phyloP scores from a whole-genome alignment of 352 stramenopile species.

The Phytophthora cryptogea region DNA sequence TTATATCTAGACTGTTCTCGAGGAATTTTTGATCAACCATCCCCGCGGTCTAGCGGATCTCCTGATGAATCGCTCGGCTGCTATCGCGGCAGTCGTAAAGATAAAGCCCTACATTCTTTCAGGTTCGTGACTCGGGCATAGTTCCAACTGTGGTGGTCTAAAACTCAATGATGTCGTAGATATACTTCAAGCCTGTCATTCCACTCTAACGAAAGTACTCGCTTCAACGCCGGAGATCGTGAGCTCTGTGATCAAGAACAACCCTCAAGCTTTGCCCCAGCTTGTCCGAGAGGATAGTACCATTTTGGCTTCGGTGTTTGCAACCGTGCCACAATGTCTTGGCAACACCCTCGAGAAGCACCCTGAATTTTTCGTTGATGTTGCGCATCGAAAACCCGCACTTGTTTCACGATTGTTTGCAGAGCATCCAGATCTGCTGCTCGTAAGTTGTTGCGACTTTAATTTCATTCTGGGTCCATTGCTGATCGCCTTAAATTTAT shows the following conservation, averaged over 20 bases:
- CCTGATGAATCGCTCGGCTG: constrained; percentile 54
- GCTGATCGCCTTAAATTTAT: background rate
- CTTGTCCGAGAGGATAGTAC: constrained; percentile 54
- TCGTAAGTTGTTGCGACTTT: constrained; percentile 36
- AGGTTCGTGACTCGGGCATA: constrained; percentile 24
- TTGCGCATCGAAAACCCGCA: constrained; percentile 64
- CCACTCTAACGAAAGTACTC: constrained; percentile 50
- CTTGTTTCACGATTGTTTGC: constrained; percentile 66
- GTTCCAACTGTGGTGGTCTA: background rate
- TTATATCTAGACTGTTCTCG: constrained; percentile 44
- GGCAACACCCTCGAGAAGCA: constrained; percentile 65
- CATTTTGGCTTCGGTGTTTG: constrained; percentile 53
- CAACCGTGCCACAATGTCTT: constrained; percentile 57
- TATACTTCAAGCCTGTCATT: constrained; percentile 46
- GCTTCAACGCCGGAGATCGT: constrained; percentile 49
- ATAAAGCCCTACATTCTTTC: constrained; percentile 58
- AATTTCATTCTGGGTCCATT: background rate
- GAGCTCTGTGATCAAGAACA: constrained; percentile 53
- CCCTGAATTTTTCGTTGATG: constrained; percentile 68
- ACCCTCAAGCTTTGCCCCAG: constrained; percentile 50
- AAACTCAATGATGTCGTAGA: constrained; percentile 22
- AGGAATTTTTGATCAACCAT: constrained; percentile 74
- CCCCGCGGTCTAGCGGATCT: constrained; percentile 63
- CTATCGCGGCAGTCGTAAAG: constrained; percentile 57
- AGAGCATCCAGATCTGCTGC: constrained; percentile 67